Conservation (phyloP, 2,329 filamentous ascomycete genomes). For the Fusarium nanum region DNA sequence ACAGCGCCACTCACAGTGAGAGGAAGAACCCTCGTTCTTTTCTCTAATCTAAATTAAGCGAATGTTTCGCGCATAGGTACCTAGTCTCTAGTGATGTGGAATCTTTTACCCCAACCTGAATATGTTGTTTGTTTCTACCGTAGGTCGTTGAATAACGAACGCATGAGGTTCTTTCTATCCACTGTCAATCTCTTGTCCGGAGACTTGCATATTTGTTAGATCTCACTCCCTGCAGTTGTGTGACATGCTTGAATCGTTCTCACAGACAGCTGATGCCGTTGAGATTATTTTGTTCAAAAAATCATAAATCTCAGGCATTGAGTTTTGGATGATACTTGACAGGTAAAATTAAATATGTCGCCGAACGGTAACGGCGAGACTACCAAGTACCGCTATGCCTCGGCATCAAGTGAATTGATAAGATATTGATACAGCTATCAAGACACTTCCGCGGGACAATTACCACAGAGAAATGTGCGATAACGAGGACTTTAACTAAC, state of each 20-base stretch:
- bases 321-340: background rate
- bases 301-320: background rate
- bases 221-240: constrained; percentile 1
- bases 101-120: background rate
- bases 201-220: background rate
- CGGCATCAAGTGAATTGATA: background rate
- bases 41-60: background rate
- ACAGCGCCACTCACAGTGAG: background rate
- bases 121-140: background rate
- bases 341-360: background rate
- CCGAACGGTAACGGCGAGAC: background rate
- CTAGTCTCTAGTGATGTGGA: background rate
- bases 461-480: background rate
- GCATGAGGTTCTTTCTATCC: background rate
- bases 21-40: background rate
- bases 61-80: background rate
- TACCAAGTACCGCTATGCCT: background rate
- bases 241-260: background rate
- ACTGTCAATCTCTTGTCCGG: background rate
- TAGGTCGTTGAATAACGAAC: background rate
- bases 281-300: background rate
- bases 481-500: background rate
- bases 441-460: background rate
- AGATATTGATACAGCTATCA: background rate
- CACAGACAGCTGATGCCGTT: background rate